Percentiles rank a stretch among this genome's conserved stretches.
Evolutionary conservation across 2,329 filamentous ascomycete genomes (phyloP).

Genomic region (Metarhizium album): DNA sequence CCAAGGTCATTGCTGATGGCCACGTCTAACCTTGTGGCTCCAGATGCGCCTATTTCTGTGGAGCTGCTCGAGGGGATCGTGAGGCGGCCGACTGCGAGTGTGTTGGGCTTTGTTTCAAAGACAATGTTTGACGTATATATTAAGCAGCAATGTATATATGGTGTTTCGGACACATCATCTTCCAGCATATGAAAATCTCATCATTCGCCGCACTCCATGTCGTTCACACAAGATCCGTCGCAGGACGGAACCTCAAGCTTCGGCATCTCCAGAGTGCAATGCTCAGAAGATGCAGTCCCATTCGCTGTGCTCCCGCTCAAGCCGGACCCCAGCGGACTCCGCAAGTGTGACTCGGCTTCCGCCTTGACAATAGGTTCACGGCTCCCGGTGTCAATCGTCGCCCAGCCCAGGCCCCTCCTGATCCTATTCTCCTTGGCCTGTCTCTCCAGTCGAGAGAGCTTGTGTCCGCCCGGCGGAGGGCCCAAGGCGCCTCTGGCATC

Average conservation of each 20-base stretch:
- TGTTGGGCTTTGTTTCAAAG: background rate
- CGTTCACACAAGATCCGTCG: too few relatives aligned
- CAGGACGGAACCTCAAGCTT: too few relatives aligned
- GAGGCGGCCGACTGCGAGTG: background rate
- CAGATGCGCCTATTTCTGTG: background rate
- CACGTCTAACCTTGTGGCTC: conserved; percentile 14
- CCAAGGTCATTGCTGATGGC: conserved; percentile 20
- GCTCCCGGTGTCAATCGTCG: conserved; percentile 18
- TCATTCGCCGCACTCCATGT: too few relatives aligned
- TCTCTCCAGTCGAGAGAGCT: conserved; percentile 1
- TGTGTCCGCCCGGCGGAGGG: background rate
- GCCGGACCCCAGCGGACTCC: background rate
- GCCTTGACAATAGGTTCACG: conserved; percentile 20
- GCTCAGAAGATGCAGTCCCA: background rate
- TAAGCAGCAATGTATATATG: background rate
- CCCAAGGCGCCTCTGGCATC: background rate
- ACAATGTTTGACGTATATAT: background rate
- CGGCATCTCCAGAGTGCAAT: too few relatives aligned
- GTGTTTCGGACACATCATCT: background rate
- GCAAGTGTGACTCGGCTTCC: background rate
- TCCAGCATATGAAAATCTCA: background rate
- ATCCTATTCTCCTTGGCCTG: conserved; percentile 13
- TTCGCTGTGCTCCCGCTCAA: background rate
- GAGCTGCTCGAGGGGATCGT: background rate
- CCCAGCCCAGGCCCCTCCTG: background rate